Conservation (phyloP, 2,329 filamentous ascomycete genomes). For the Diatrype stigma region DNA sequence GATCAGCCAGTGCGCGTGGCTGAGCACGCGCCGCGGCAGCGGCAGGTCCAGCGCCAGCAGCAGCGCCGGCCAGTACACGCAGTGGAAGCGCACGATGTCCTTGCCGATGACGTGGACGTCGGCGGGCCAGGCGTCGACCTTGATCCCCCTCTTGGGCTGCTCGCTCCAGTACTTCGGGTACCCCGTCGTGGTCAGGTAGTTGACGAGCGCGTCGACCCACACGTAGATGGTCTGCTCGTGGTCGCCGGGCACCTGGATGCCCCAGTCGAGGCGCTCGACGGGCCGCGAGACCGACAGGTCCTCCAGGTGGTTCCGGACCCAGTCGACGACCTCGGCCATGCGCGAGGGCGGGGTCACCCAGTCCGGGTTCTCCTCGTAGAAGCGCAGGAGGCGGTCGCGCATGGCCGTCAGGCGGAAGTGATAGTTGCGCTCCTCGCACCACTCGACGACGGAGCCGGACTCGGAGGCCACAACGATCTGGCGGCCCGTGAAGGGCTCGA, state of each 20-base stretch:
- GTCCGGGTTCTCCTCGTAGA: conserved; percentile 72
- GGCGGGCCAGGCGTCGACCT: conserved; percentile 72
- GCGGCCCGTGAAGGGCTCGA: conserved; percentile 76
- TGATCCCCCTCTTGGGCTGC: conserved; percentile 58
- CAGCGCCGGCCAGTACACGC: conserved; percentile 96
- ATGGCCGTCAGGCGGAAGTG: conserved; percentile 88
- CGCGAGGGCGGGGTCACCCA: conserved; percentile 72
- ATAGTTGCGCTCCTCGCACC: conserved; percentile 90
- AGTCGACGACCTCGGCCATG: conserved; percentile 73
- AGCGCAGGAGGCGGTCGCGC: conserved; percentile 69
- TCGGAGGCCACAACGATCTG: conserved; percentile 81
- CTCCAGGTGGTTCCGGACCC: conserved; percentile 72
- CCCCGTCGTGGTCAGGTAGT: conserved; percentile 84
- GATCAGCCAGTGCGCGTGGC: conserved; percentile 95
- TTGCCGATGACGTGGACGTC: conserved; percentile 93
- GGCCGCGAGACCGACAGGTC: conserved; percentile 91
- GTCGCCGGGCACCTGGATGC: conserved; percentile 83
- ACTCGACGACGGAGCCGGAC: conserved; percentile 90
- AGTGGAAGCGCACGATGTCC: conserved; percentile 94
- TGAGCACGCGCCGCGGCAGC: conserved; percentile 73
- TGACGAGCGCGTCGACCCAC: conserved; percentile 93
- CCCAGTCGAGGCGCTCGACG: conserved; percentile 74
- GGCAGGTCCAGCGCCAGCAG: conserved; percentile 83
- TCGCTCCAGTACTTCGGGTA: conserved; percentile 67
- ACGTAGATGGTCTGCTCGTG: conserved; percentile 90